Base-by-base conservation (phyloP, 164 flowering plant species). In the Platanus orientalis region DNA sequence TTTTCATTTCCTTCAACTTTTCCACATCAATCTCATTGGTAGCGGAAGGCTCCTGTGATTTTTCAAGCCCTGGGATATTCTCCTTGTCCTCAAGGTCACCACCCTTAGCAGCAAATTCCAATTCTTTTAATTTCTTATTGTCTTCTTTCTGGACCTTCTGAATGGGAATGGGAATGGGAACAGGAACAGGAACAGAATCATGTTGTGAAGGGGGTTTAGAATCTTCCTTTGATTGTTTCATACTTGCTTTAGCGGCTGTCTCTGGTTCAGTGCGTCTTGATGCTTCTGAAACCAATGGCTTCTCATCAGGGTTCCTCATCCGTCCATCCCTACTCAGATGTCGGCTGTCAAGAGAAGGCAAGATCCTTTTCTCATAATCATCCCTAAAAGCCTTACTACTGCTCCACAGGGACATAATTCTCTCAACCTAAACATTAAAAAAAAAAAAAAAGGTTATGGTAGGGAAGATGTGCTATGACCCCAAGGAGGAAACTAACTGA, bases 261-360 rank as follows among this genome's bases (percentile, higher is more conserved):
- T 70, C 87, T 17, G 78, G 26, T 68, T 75, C 84, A 66, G 69
- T 7, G 5, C 80, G 69, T 47, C 65, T 25, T 7, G 78, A 69
- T 47, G 69, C 52, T 66, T 71, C 89, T 5, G 30, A 28, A 56
- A 82, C 75, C 66, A 94, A 57, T 23, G 83, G 88, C 74, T 88
- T 90, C 73, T 89, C 98, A 65, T 80, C 89, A 7, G 87, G 87
- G 69, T 90, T 90, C 72, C 97, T 84, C 49, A 84, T 82, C 39
- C 97, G 76, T 17, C 96, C 97, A 73, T 93, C 98, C 70, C 84
- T 77, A 51, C 96, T 83, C 82, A 90, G 58, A 44, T 81, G 92
- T 1, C 96, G 83, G 39, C 25, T 61, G 42, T 93, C 98, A 66
- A 94, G 77, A 9, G 97, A 87, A n/a, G 68, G 54, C 75, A 89